Base-by-base conservation (phyloP, 2,329 filamentous ascomycete species). In the Clarireedia monteithiana region DNA sequence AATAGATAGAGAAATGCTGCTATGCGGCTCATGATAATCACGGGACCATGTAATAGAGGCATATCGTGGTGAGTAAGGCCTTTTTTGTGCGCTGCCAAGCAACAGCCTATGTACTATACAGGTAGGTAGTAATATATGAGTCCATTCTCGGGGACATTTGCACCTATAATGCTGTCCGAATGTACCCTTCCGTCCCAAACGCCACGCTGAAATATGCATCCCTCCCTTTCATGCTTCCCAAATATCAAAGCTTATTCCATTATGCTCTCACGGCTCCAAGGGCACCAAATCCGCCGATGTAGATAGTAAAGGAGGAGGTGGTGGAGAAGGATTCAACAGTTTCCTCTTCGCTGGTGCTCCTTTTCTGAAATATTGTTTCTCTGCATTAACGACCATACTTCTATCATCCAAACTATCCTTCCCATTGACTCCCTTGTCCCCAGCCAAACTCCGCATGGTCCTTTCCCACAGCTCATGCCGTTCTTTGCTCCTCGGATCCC, bases 321-420 rank as follows among this genome's bases (percentile, higher is more conserved):
- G 51, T 12, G 46, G 51, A 24, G 17, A 17, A 3, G 17, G 39
- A 47, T 55, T 26, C n/a, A 36, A 56, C 10, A 49, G 46, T 48
- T 59, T 65, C 39, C 60, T 65, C 50, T 63, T 65, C 34, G 53
- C 42, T 3, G 59, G 44, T 9, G 60, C 59, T 14, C 65, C 63
- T 59, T 79, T 79, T 42, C 82, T 77, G 45, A 76, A 72, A 58
- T 78, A 81, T 9, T 70, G 68, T 52, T 72, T 73, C 26, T 81
- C 78, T 2, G 79, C 75, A 60, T 85, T 83, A 36, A 85, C 82
- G 67, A 85, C 81, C 73, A 84, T 83, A 65, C 81, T 84, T 62
- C 82, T 77, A 57, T 85, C 82, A 79, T 80, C 61, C 12, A 84
- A 80, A 12, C 38, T 48, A 9, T 64, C 58, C 60, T 68, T 60